Evolutionary conservation across 306 rosid genomes (phyloP).

Genomic region (Myrica gale): DNA sequence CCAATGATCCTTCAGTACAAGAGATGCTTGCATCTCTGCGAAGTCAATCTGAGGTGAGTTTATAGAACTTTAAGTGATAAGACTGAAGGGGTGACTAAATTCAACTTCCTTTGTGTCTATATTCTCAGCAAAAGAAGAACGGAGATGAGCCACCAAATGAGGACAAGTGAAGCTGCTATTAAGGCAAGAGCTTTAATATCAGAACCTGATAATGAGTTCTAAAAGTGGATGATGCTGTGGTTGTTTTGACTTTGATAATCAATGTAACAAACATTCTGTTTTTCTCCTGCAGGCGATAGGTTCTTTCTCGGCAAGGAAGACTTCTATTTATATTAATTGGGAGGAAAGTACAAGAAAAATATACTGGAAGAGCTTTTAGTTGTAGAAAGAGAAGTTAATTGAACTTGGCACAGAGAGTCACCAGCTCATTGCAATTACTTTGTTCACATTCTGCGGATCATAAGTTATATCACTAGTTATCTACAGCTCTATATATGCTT

Average conservation of each 20-base stretch:
- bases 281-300: slow-evolving; percentile 4
- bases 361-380: background rate
- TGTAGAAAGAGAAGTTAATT: background rate
- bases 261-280: slow-evolving; percentile 2
- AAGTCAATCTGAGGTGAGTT: slow-evolving; percentile 31
- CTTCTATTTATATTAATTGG: background rate
- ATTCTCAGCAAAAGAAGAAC: slow-evolving; percentile 26
- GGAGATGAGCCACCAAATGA: slow-evolving; percentile 31
- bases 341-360: slow-evolving; percentile 14
- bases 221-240: background rate
- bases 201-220: background rate
- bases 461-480: slow-evolving; percentile 13
- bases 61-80: background rate
- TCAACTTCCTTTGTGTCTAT: background rate
- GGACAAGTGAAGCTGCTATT: slow-evolving; percentile 27
- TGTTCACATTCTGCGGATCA: background rate
- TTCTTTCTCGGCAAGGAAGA: background rate
- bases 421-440: slow-evolving; percentile 2
- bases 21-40: slow-evolving; percentile 40
- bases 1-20: slow-evolving; percentile 44
- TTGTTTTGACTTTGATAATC: slow-evolving; percentile 2
- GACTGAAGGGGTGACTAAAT: background rate
- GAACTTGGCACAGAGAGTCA: slow-evolving; percentile 7
- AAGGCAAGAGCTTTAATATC: slow-evolving; percentile 15
- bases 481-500: background rate